Base-by-base conservation (phyloP, 1,139 yeast genomes). In the Ashbya aceris region DNA sequence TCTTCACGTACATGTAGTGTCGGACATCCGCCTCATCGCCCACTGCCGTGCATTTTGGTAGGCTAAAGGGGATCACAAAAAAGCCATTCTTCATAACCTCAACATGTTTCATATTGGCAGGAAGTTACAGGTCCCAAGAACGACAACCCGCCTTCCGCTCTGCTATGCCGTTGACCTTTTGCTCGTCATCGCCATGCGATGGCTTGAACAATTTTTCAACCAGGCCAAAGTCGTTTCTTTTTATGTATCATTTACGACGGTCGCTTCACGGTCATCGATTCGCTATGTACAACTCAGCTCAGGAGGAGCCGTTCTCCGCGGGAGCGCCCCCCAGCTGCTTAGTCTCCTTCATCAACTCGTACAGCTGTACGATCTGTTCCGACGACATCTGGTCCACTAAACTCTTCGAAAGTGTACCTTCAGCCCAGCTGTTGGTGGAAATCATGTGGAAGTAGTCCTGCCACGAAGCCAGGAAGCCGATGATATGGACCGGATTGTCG, bases 381-480 rank as follows among this genome's bases (percentile, higher is more conserved):
- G 94, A 93, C 28, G 84, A 77, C 91, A 91, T 77, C 60, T 83
- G 83, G 44, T 80, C 83, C 50, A 91, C 69, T 45, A 82, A 80
- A 33, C 69, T 70, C 51, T 75, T 68, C 32, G 81, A 78, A 56
- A 91, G 66, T 36, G 77, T 76, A 7, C 82, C 85, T 40, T 72
- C 74, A 58, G 73, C 67, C 97, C 97, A 91, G 34, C 71, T 69
- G 2, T 84, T 93, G 11, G 85, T 83, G 37, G 79, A 79, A 30
- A 91, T 73, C 58, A 72, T 69, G 43, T 76, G 75, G 45, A 85
- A 72, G 56, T 91, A 91, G 53, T 85, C 89, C 58, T 91, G 98
- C 98, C 98, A 91, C 50, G 86, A 82, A 1, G 95, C 77, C 49
- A 91, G 71, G 55, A 91, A 91, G 9, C 96, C 97, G 8, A 93